Base-by-base conservation (phyloP, 2,329 filamentous ascomycete genomes). In the Fusarium sp. region DNA sequence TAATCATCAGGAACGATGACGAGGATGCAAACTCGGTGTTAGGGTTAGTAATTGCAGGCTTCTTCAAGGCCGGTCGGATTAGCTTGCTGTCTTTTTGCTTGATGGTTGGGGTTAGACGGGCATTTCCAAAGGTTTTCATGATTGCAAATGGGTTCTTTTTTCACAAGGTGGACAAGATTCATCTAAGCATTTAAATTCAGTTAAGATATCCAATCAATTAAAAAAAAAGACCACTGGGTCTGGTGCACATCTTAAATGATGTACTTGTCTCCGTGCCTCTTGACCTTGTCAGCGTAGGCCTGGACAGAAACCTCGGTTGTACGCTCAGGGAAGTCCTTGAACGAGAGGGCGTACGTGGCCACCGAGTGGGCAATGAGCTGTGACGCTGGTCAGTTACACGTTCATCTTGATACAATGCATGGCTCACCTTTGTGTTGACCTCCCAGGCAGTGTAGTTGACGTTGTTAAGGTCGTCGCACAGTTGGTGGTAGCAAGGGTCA, bases 341-440 rank as follows among this genome's bases (percentile, higher is more conserved):
- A 91, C 0, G 90, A 92, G 4, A 84, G 80, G 12, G 92, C 92
- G 76, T 90, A 94, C 0, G 90, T 92, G 1, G 92, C 93, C n/a
- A 94, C 90, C 1, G 91, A 91, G 81, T 93, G 91, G 4, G 93
- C 92, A 74, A 95, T 92, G 38, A 91, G 84, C 88, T 90, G 63
- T 4, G 58, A 33, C 35, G 20, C 69, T 25, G 25, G 68, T 81
- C 63, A 80, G 77, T 60, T 22, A 33, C 22, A 58, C 37, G 17
- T 40, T 40, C 11, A n/a, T 17, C 15, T 15, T 4, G 17, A 38
- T 15, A 4, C 47, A 50, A 4, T 8, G 6, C 14, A 60, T 3
- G 27, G 33, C 84, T 79, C 80, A 89, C 87, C 85, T 89, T 89
- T 9, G 90, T 89, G 81, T 91, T 92, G 30, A 88, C 71, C 75